These are phyloP conservation scores for Stenogyne calaminthoides DNA, from an alignment of 305 asterid genomes.

Conservation along the genomic window DNA sequence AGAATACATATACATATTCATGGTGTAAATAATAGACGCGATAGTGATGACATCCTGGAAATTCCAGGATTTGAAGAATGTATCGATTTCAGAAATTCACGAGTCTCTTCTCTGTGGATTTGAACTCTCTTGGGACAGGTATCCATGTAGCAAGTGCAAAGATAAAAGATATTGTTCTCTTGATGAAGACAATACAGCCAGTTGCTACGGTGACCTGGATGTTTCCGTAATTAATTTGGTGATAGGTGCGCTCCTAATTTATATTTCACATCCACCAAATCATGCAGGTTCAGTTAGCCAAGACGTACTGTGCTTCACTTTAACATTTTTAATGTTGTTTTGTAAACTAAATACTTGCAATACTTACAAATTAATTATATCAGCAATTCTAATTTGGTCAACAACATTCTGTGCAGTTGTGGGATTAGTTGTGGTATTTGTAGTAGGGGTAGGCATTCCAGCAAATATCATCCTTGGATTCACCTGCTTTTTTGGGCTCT, in stretches of 20 bases:
- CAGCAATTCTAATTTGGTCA: background rate
- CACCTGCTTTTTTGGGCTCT: background rate
- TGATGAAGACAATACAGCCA: background rate
- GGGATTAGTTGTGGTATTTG: too few species aligned
- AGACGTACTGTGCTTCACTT: too few species aligned
- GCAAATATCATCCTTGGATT: background rate
- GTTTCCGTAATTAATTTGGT: too few species aligned
- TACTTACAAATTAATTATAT: too few species aligned
- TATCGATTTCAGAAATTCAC: conserved; percentile 32
- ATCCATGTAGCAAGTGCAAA: background rate
- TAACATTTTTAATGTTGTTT: too few species aligned
- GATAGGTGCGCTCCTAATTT: background rate
- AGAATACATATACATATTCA: too few species aligned
- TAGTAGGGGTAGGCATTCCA: background rate
- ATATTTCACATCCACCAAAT: too few species aligned
- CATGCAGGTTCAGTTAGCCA: too few species aligned
- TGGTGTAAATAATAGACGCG: background rate
- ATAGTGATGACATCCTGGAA: conserved; percentile 6
- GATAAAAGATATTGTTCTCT: background rate
- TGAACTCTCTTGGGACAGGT: background rate
- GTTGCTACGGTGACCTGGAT: background rate
- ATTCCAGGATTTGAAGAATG: background rate
- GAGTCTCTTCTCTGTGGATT: conserved; percentile 36
- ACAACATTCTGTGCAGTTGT: background rate
- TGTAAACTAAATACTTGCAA: too few species aligned